Conservation (phyloP, 1,139 yeast genomes). For the Scheffersomyces insectosa region DNA sequence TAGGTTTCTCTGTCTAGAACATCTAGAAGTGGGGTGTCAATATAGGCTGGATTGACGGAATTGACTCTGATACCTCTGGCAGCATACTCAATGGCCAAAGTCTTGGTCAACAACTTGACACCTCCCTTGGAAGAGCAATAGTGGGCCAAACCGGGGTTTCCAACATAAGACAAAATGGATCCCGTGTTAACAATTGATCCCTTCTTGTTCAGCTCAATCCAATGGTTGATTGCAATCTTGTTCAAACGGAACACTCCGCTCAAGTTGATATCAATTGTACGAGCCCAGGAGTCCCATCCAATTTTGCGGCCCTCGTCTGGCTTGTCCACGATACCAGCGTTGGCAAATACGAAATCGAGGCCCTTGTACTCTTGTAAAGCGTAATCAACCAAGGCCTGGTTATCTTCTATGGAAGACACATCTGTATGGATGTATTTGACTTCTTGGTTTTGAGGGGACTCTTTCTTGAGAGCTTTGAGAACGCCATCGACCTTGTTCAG, state of each 20-base stretch:
- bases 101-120: conserved; percentile 12
- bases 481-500: not conserved
- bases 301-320: not conserved
- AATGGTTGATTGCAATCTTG: not conserved
- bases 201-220: not conserved
- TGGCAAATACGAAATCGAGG: not conserved
- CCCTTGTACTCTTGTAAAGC: not conserved
- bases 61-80: conserved; percentile 15
- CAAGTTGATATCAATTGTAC: not conserved
- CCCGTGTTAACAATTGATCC: not conserved
- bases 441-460: not conserved
- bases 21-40: conserved; percentile 1
- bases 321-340: not conserved
- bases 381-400: conserved; percentile 1
- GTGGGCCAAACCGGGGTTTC: conserved; percentile 1
- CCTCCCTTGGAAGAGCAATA: conserved; percentile 16
- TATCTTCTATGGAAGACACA: not conserved
- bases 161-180: not conserved
- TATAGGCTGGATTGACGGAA: conserved; percentile 16
- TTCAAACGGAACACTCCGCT: not conserved
- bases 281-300: not conserved
- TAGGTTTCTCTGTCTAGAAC: not conserved
- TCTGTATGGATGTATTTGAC: not conserved
- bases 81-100: conserved; percentile 15
- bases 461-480: not conserved